phyloP scores from a whole-genome alignment of 2,329 filamentous ascomycete genomes.

The Colletotrichum sp. region DNA sequence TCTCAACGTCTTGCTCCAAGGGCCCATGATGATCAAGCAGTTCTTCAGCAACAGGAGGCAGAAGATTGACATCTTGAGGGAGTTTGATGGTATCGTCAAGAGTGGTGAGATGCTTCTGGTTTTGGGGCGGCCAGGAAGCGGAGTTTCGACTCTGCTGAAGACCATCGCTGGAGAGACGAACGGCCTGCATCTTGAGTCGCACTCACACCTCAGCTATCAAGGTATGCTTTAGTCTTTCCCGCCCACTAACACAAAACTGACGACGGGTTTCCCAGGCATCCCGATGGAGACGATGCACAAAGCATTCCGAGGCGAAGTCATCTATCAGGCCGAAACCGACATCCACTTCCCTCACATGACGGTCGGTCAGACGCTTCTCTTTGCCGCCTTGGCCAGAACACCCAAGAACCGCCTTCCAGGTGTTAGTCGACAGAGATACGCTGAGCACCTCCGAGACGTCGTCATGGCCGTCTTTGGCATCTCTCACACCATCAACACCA shows the following conservation, averaged over 20 bases:
- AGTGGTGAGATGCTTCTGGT: slow-evolving; percentile 43
- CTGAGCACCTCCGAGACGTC: slow-evolving; percentile 40
- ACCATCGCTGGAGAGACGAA: slow-evolving; percentile 58
- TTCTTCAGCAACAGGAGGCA: slow-evolving; percentile 26
- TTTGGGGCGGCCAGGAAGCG: slow-evolving; percentile 58
- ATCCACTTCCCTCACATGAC: slow-evolving; percentile 70
- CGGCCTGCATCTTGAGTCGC: slow-evolving; percentile 49
- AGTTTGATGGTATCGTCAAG: slow-evolving; percentile 57
- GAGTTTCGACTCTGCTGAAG: slow-evolving; percentile 64
- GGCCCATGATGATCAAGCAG: slow-evolving; percentile 23
- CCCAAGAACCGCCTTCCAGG: slow-evolving; percentile 65
- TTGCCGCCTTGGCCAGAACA: slow-evolving; percentile 66
- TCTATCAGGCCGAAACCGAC: slow-evolving; percentile 70
- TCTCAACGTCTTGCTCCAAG: slow-evolving; percentile 30
- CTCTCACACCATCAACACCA: slow-evolving; percentile 63
- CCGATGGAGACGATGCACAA: slow-evolving; percentile 39
- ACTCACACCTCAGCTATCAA: slow-evolving; percentile 57
- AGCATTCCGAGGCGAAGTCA: slow-evolving; percentile 57
- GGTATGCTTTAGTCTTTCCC: slow-evolving; percentile 28
- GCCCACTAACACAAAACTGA: not conserved
- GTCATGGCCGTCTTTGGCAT: slow-evolving; percentile 68
- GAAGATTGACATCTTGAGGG: slow-evolving; percentile 53
- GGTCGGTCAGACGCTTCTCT: slow-evolving; percentile 67
- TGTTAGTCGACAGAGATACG: slow-evolving; percentile 56
- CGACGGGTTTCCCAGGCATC: slow-evolving; percentile 23